These are phyloP conservation scores for Hypericum perforatum DNA, from an alignment of 345 rosid species.

Conservation along the genomic window DNA sequence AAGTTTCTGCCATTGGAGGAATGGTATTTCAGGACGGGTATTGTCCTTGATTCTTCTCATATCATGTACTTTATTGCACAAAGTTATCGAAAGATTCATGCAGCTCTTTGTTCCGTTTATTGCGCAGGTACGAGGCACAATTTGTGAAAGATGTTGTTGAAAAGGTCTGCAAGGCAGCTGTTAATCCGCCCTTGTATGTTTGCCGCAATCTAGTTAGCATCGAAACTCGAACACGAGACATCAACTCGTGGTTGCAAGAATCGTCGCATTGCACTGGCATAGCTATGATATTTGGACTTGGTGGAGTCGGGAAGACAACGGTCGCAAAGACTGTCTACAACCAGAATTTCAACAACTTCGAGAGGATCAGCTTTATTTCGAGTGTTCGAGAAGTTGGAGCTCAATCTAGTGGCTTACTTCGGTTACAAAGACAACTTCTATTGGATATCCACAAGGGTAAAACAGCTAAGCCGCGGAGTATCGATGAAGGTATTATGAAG, in stretches of 20 bases:
- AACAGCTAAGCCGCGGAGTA: neutral
- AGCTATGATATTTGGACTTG: constrained; percentile 19
- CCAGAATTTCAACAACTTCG: constrained; percentile 14
- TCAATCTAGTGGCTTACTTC: constrained; percentile 9
- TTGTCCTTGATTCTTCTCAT: neutral
- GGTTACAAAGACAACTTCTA: constrained; percentile 18
- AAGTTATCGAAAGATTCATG: neutral
- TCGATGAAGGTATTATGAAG: constrained; percentile 2
- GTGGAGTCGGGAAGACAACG: constrained; percentile 21
- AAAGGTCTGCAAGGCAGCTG: constrained; percentile 10
- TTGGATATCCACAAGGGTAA: constrained; percentile 11
- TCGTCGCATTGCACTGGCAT: constrained; percentile 13
- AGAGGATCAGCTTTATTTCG: constrained; percentile 20
- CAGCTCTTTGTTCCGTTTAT: too few relatives aligned
- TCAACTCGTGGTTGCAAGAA: constrained; percentile 17
- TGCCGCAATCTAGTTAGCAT: constrained; percentile 15
- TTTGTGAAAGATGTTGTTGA: constrained; percentile 4
- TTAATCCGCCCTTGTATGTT: constrained; percentile 11
- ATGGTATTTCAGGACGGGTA: constrained; percentile 14
- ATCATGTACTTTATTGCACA: neutral
- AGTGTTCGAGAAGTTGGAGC: constrained; percentile 15
- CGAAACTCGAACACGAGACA: constrained; percentile 5
- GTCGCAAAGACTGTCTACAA: constrained; percentile 12
- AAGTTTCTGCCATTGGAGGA: constrained; percentile 7
- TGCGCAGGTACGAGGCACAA: constrained; percentile 6